phyloP scores from a whole-genome alignment of 176 grass and related monocot genomes.

The Tillandsia fasciculata region DNA sequence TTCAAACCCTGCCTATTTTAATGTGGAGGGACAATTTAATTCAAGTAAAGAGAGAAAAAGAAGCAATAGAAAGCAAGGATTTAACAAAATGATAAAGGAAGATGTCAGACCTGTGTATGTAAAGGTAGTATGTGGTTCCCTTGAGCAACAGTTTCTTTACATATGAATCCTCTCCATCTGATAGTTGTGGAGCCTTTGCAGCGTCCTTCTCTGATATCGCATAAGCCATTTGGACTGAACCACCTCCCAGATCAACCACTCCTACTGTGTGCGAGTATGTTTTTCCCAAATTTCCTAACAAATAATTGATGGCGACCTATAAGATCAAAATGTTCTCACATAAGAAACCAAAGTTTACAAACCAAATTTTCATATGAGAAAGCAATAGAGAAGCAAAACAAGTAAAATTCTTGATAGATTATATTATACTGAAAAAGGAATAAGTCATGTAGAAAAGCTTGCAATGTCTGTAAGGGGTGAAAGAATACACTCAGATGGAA shows the following conservation, averaged over 20 bases:
- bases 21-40: background rate
- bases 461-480: too few relatives aligned
- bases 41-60: background rate
- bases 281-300: slow-evolving; percentile 79
- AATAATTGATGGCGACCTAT: slow-evolving; percentile 83
- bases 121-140: slow-evolving; percentile 85
- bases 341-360: slow-evolving; percentile 11
- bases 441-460: background rate
- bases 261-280: slow-evolving; percentile 77
- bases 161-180: slow-evolving; percentile 79
- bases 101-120: slow-evolving; percentile 78
- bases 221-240: slow-evolving; percentile 99
- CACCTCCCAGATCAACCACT: slow-evolving; percentile 96
- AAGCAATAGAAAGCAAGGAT: background rate
- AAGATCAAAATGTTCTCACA: slow-evolving; percentile 20
- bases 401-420: background rate
- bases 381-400: background rate
- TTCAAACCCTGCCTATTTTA: background rate
- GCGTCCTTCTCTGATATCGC: slow-evolving; percentile 93
- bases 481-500: background rate
- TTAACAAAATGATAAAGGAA: slow-evolving; percentile 3
- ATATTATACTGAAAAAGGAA: background rate
- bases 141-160: slow-evolving; percentile 82
- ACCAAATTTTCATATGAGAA: slow-evolving; percentile 12
- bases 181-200: slow-evolving; percentile 54